These are phyloP conservation scores for Hymenoscyphus infarciens DNA, from an alignment of 2,329 filamentous ascomycete species.

Conservation along the genomic window DNA sequence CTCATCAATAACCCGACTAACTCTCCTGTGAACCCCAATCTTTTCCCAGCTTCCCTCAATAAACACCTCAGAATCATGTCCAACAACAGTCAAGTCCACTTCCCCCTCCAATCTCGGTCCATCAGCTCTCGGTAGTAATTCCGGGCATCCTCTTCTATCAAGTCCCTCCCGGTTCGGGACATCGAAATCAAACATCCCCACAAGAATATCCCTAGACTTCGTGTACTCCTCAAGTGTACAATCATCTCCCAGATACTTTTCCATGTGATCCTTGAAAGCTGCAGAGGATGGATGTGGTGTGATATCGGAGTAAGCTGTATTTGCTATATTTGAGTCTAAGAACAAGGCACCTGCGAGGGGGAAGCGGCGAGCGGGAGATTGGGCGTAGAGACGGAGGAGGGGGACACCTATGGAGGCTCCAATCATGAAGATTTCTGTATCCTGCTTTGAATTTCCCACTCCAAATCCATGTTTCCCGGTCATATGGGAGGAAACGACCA, in stretches of 20 bases:
- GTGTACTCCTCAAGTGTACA: constrained; percentile 33
- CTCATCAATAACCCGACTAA: constrained; percentile 35
- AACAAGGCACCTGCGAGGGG: constrained; percentile 32
- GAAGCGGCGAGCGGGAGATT: constrained; percentile 28
- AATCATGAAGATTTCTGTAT: constrained; percentile 24
- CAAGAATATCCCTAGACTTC: constrained; percentile 30
- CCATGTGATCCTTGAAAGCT: constrained; percentile 23
- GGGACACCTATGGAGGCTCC: constrained; percentile 35
- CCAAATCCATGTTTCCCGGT: neutral
- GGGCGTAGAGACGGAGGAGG: constrained; percentile 34
- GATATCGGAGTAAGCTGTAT: constrained; percentile 33
- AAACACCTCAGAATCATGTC: constrained; percentile 35
- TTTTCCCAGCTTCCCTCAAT: constrained; percentile 32
- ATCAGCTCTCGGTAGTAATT: constrained; percentile 30
- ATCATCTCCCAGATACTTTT: constrained; percentile 26
- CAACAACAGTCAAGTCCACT: constrained; percentile 33
- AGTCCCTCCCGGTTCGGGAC: constrained; percentile 34
- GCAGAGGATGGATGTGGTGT: constrained; percentile 31
- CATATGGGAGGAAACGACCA: constrained; percentile 20
- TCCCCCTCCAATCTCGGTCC: constrained; percentile 33
- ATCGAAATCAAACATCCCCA: constrained; percentile 30
- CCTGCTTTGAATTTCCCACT: neutral
- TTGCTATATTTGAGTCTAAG: constrained; percentile 36
- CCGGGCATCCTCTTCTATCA: constrained; percentile 29
- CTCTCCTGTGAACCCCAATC: constrained; percentile 34